These are phyloP conservation scores for Podila epigama DNA, from an alignment of 192 early-diverging fungal species.

Conservation along the genomic window DNA sequence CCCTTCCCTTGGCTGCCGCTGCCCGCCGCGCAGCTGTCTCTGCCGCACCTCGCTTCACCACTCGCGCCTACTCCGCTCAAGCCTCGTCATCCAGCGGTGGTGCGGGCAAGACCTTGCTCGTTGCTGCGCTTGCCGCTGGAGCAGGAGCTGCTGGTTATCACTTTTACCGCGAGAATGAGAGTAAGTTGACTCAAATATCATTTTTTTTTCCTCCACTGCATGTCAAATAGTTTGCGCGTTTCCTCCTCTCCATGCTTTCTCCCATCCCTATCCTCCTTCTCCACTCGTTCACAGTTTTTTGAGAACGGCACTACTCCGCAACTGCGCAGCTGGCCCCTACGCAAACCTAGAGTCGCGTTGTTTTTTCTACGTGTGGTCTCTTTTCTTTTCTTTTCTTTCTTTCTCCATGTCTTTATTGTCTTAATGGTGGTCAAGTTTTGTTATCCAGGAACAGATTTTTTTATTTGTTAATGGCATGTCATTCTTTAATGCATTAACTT, in stretches of 20 bases:
- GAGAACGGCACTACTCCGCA: too few species aligned
- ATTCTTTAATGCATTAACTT: too few species aligned
- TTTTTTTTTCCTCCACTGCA: background rate
- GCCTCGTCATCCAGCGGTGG: conserved; percentile 16
- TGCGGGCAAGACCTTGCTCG: conserved; percentile 16
- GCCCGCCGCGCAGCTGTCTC: conserved; percentile 27
- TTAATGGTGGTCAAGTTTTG: too few species aligned
- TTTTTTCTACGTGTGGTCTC: background rate
- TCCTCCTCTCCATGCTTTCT: background rate
- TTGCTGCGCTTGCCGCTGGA: conserved; percentile 30
- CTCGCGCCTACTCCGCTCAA: conserved; percentile 32
- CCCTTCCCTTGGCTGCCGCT: conserved; percentile 31
- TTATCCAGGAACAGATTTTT: too few species aligned
- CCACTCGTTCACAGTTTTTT: conserved; percentile 4
- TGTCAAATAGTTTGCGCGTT: background rate
- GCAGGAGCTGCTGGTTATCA: conserved; percentile 45
- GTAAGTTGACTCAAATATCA: conserved; percentile 16
- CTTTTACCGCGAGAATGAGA: conserved; percentile 22
- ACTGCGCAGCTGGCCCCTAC: too few species aligned
- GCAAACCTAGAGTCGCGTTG: too few species aligned
- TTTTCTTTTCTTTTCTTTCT: conserved; percentile 1
- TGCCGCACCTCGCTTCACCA: conserved; percentile 16
- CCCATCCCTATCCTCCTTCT: background rate
- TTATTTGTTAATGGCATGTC: too few species aligned
- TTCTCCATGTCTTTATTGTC: background rate